Evolutionary conservation across 1,139 yeast species (phyloP).

Genomic region (Debaryomycetaceae sp.): DNA sequence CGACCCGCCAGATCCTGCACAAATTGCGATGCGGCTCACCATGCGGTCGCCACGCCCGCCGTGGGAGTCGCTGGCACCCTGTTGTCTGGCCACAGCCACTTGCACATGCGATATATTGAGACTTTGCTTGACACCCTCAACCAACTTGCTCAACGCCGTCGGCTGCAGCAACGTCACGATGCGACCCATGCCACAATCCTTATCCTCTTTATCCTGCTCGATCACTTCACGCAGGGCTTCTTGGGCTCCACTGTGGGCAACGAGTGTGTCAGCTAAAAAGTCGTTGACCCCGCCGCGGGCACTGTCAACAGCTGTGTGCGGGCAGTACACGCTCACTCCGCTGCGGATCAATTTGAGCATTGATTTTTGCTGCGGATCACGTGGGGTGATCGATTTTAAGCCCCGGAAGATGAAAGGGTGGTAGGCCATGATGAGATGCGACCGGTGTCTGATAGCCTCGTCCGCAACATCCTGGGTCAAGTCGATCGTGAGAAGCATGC

Average conservation of each 20-base stretch:
- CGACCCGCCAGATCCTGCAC: slow-evolving; percentile 93
- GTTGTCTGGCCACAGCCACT: slow-evolving; percentile 47
- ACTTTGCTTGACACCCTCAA: slow-evolving; percentile 50
- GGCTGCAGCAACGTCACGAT: slow-evolving; percentile 47
- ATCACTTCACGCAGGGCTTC: slow-evolving; percentile 22
- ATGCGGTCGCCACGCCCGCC: slow-evolving; percentile 11
- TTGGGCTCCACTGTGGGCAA: no score
- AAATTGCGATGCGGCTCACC: slow-evolving; percentile 65
- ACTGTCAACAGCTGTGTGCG: slow-evolving; percentile 96
- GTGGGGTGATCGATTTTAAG: slow-evolving; percentile 64
- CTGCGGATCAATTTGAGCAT: slow-evolving; percentile 66
- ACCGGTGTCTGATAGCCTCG: slow-evolving; percentile 62
- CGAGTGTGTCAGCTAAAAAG: slow-evolving; percentile 73
- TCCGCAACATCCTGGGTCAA: slow-evolving; percentile 78
- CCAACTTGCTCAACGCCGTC: slow-evolving; percentile 39
- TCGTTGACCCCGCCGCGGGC: slow-evolving; percentile 91
- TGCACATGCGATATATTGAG: slow-evolving; percentile 58
- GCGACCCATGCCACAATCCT: slow-evolving; percentile 81
- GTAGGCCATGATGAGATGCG: slow-evolving; percentile 71
- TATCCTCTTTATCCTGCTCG: slow-evolving; percentile 23
- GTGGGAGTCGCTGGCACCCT: slow-evolving; percentile 19
- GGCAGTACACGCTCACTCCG: slow-evolving; percentile 84
- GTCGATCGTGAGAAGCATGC: slow-evolving; percentile 74
- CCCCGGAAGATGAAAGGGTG: slow-evolving; percentile 95
- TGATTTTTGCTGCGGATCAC: slow-evolving; percentile 79